A percentile compares a stretch with the other conserved stretches of the same genome.
phyloP scores from a whole-genome alignment of 352 stramenopile species.

The Phytophthora sojae region DNA sequence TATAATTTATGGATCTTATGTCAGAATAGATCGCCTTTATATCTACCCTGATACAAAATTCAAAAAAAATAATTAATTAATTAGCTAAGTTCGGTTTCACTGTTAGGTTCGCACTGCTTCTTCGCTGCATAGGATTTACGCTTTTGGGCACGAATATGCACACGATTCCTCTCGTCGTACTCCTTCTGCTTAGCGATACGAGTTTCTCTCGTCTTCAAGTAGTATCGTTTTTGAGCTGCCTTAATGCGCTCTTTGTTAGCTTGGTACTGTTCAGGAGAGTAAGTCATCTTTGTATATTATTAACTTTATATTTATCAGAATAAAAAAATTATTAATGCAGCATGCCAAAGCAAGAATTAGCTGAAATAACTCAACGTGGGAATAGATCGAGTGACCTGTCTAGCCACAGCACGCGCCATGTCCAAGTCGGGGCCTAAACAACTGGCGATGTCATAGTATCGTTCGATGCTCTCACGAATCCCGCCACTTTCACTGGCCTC shows the following conservation, averaged over 20 bases:
- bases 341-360: constrained; percentile 1
- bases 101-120: background rate
- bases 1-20: constrained; percentile 12
- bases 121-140: background rate
- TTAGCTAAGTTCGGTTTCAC: background rate
- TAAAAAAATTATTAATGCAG: no score
- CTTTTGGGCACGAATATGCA: constrained; percentile 11
- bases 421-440: constrained; percentile 47
- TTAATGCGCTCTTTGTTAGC: constrained; percentile 6
- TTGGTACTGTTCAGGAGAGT: constrained; percentile 6
- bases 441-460: constrained; percentile 51
- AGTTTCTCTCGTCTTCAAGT: background rate
- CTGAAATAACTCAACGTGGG: constrained; percentile 21
- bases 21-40: constrained; percentile 12
- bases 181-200: constrained; percentile 3
- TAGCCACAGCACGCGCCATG: constrained; percentile 41
- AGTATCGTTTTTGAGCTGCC: constrained; percentile 3
- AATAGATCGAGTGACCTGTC: constrained; percentile 30
- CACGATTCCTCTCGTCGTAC: constrained; percentile 16
- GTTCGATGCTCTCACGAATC: constrained; percentile 38
- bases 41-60: background rate
- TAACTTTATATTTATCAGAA: background rate
- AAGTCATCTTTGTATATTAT: background rate
- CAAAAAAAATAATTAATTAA: background rate
- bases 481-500: constrained; percentile 27